These are phyloP conservation scores for Zygosaccharomyces lentus DNA, from an alignment of 805 yeast genomes.

Conservation along the genomic window DNA sequence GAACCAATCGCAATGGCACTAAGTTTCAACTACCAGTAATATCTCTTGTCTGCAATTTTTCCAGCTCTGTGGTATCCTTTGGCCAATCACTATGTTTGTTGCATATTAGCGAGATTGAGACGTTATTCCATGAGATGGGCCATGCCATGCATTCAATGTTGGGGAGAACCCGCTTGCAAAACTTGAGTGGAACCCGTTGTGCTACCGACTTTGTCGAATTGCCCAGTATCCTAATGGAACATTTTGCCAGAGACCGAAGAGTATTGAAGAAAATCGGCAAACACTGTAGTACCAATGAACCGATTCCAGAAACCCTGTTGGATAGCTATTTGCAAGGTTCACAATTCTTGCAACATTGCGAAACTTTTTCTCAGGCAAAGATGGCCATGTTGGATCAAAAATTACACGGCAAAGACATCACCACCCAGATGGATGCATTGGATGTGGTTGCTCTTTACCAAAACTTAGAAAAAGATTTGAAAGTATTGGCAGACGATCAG, in stretches of 20 bases:
- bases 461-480: slow-evolving; percentile 51
- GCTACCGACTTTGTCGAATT: slow-evolving; percentile 94
- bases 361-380: slow-evolving; percentile 79
- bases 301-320: slow-evolving; percentile 49
- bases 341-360: slow-evolving; percentile 58
- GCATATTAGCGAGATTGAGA: slow-evolving; percentile 77
- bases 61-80: slow-evolving; percentile 36
- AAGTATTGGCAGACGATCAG: slow-evolving; percentile 60
- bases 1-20: slow-evolving; percentile 39
- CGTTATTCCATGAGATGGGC: slow-evolving; percentile 97
- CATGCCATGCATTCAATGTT: slow-evolving; percentile 98
- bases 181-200: slow-evolving; percentile 91
- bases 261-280: slow-evolving; percentile 70
- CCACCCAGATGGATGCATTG: slow-evolving; percentile 39
- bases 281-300: slow-evolving; percentile 60
- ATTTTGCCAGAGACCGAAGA: slow-evolving; percentile 76
- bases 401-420: slow-evolving; percentile 49
- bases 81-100: slow-evolving; percentile 50
- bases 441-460: slow-evolving; percentile 64
- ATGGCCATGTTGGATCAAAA: slow-evolving; percentile 87
- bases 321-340: slow-evolving; percentile 48
- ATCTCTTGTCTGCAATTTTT: slow-evolving; percentile 82
- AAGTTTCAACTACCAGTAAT: slow-evolving; percentile 83
- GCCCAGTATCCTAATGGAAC: slow-evolving; percentile 95
- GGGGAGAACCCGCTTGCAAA: slow-evolving; percentile 85